Percentiles rank a stretch among this genome's conserved stretches.
These are phyloP conservation scores for Aspergillus indologenus DNA, from an alignment of 495 filamentous ascomycete genomes.

Conservation along the genomic window DNA sequence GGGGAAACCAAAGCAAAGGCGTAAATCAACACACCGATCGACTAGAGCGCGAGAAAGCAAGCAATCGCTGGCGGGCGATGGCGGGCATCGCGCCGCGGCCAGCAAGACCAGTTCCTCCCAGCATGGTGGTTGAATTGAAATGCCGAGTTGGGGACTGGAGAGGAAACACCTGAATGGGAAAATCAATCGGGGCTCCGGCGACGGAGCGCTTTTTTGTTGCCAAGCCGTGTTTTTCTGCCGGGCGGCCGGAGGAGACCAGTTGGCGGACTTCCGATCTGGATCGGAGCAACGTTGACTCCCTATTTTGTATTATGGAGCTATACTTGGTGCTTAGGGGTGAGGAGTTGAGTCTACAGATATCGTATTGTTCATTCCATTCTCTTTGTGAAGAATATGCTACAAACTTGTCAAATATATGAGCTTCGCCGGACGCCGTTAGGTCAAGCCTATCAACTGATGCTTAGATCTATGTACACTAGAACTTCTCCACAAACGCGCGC, in stretches of 20 bases:
- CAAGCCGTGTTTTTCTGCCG: constrained; percentile 35
- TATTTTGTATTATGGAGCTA: no score
- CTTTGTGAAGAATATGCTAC: background rate
- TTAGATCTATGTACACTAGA: constrained; percentile 36
- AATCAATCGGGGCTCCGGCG: constrained; percentile 5
- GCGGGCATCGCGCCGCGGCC: constrained; percentile 29
- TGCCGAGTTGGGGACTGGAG: background rate
- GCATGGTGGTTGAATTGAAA: constrained; percentile 29
- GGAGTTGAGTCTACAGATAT: no score
- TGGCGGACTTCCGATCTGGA: constrained; percentile 18
- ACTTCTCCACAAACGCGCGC: constrained; percentile 15
- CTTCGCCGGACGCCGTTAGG: constrained; percentile 34
- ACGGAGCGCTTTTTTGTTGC: constrained; percentile 11
- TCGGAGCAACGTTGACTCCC: no score
- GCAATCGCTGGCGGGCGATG: constrained; percentile 35
- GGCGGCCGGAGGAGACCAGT: constrained; percentile 19
- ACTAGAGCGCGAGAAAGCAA: constrained; percentile 30
- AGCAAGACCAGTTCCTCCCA: constrained; percentile 36
- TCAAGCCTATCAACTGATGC: constrained; percentile 16
- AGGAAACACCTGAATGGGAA: constrained; percentile 16
- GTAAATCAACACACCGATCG: constrained; percentile 36
- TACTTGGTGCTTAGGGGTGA: no score
- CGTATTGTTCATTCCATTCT: no score
- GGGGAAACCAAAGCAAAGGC: background rate
- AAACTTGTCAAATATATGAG: constrained; percentile 2